Base-by-base conservation (phyloP, 768 basidiomycete genomes). In the Pleurotus ostreatus region DNA sequence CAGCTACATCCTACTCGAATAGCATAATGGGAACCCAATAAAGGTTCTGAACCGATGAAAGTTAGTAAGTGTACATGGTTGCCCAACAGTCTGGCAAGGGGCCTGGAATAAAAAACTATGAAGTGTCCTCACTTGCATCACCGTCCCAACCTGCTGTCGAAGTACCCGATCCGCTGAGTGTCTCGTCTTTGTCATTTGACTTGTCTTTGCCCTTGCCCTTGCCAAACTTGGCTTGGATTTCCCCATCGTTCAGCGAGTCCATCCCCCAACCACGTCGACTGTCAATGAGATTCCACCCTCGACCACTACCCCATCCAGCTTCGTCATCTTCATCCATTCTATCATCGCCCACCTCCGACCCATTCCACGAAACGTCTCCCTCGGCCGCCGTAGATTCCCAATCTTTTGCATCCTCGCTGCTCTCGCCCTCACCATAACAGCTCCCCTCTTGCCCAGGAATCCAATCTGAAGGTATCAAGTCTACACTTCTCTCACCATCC, bases 111-210 rank as follows among this genome's bases (percentile, higher is more conserved):
- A 40, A 16, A 63, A 55, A 66, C 61, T 60, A 71, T 62, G 68
- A 72, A 26, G 66, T 73, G 49, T 72, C 64, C 40, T 71, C 73
- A 54, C 75, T 78, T 55, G 74, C 71, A 56, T 79, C 76, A 11
- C 74, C 76, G 52, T 78, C 77, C 78, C 77, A 78, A 15, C 76
- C 74, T 4, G 71, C 68, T 16, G 71, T 71, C 23, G 75, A 72
- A 55, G 65, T 69, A 13, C 61, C 64, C 23, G 68, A 66, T 55
- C 68, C 73, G 52, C 61, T 57, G 5, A 63, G 61, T 45, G 61
- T 26, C 4, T 56, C 55, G 37, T 59, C 62, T 25, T 22, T 57
- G 13, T 47, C 18, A 20, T 49, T 59, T 34, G 30, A 34, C 57
- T 20, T 34, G 43, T 22, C 46, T 49, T 52, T 44, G 48, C n/a